phyloP scores from a whole-genome alignment of 495 filamentous ascomycete species.

The Aspergillus sparsus region DNA sequence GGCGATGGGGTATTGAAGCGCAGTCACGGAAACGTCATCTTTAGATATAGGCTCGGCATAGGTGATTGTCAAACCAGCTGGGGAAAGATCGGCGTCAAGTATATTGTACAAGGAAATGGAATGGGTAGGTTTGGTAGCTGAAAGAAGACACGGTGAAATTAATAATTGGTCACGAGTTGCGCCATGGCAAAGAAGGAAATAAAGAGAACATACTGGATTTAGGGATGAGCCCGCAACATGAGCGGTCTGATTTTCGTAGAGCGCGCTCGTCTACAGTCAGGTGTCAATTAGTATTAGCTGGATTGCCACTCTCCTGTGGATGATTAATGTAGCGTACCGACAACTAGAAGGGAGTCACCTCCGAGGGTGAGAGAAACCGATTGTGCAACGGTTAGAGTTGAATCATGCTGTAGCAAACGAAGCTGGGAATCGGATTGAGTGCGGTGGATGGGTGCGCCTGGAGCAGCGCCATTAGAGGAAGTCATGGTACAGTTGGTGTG shows the following conservation, averaged over 20 bases:
- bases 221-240: slow-evolving; percentile 38
- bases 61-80: slow-evolving; percentile 67
- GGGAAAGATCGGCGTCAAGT: slow-evolving; percentile 71
- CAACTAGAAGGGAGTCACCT: slow-evolving; percentile 63
- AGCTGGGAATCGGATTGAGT: slow-evolving; percentile 29
- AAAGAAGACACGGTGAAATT: slow-evolving; percentile 14
- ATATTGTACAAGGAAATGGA: slow-evolving; percentile 79
- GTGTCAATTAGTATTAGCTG: slow-evolving; percentile 7
- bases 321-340: slow-evolving; percentile 47
- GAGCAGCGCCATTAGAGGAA: slow-evolving; percentile 20
- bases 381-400: slow-evolving; percentile 56
- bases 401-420: slow-evolving; percentile 36
- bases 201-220: slow-evolving; percentile 34
- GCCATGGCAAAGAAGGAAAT: background rate
- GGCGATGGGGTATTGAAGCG: slow-evolving; percentile 61
- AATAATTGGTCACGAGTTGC: slow-evolving; percentile 10
- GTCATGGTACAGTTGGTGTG: slow-evolving; percentile 28
- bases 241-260: slow-evolving; percentile 34
- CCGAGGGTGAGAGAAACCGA: slow-evolving; percentile 62
- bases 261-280: slow-evolving; percentile 35
- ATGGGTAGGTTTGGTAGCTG: slow-evolving; percentile 41
- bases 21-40: slow-evolving; percentile 56
- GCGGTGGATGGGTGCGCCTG: slow-evolving; percentile 17
- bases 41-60: slow-evolving; percentile 65
- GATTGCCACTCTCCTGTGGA: slow-evolving; percentile 7